phyloP scores from a whole-genome alignment of 2,329 filamentous ascomycete genomes.

The Coniella lustricola region DNA sequence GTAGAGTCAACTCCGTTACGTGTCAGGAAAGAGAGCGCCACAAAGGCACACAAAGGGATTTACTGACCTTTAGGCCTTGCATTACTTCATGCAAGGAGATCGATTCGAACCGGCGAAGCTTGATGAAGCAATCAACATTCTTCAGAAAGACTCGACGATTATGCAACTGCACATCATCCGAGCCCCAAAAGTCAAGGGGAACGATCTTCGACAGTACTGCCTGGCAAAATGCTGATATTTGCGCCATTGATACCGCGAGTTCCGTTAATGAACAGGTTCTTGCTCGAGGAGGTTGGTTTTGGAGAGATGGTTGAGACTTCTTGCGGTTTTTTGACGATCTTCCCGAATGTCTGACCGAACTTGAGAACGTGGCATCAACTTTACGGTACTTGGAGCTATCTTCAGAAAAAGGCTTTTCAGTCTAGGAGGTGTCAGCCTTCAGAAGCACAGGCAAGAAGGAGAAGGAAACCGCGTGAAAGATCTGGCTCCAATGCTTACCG shows the following conservation, averaged over 20 bases:
- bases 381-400: not conserved
- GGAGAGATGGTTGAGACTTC: slow-evolving; percentile 4
- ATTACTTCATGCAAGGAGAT: slow-evolving; percentile 71
- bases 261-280: slow-evolving; percentile 49
- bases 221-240: slow-evolving; percentile 82
- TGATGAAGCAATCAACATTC: slow-evolving; percentile 71
- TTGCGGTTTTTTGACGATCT: slow-evolving; percentile 6
- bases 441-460: not conserved
- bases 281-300: not conserved
- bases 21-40: not conserved
- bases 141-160: slow-evolving; percentile 59
- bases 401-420: not conserved
- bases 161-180: slow-evolving; percentile 38
- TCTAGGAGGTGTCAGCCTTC: slow-evolving; percentile 5
- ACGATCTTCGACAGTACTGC: slow-evolving; percentile 67
- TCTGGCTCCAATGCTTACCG: slow-evolving; percentile 35
- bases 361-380: not conserved
- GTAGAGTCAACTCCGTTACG: not conserved
- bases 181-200: slow-evolving; percentile 69
- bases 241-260: slow-evolving; percentile 57
- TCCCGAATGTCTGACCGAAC: slow-evolving; percentile 7
- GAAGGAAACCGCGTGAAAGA: too few species aligned
- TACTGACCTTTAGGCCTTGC: slow-evolving; percentile 64
- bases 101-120: slow-evolving; percentile 71
- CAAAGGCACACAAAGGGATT: slow-evolving; percentile 4